These are phyloP conservation scores for Epichloe sp. DNA, from an alignment of 2,329 filamentous ascomycete species.

Conservation along the genomic window DNA sequence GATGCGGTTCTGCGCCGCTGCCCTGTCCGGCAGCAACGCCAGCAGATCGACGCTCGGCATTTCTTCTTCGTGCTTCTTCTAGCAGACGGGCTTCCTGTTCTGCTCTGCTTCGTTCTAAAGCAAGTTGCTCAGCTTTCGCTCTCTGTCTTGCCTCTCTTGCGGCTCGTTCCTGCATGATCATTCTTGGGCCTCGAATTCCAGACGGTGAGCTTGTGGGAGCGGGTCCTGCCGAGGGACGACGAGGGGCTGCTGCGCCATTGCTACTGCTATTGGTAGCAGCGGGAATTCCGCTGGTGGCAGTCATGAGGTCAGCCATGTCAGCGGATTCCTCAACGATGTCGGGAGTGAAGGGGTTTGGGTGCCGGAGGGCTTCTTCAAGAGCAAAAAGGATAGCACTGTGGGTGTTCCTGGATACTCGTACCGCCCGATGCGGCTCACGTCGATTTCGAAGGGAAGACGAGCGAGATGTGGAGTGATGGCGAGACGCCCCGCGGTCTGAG, in stretches of 20 bases:
- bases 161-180: slow-evolving; percentile 80
- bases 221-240: slow-evolving; percentile 33
- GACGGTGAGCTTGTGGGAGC: slow-evolving; percentile 41
- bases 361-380: slow-evolving; percentile 78
- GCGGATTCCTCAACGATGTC: slow-evolving; percentile 81
- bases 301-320: slow-evolving; percentile 72
- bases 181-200: slow-evolving; percentile 69
- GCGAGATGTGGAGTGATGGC: slow-evolving; percentile 12
- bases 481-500: slow-evolving; percentile 14
- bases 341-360: slow-evolving; percentile 69
- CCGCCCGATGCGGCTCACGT: slow-evolving; percentile 31
- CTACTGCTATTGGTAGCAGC: slow-evolving; percentile 34
- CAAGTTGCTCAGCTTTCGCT: slow-evolving; percentile 49
- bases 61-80: slow-evolving; percentile 42
- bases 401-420: slow-evolving; percentile 68
- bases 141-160: slow-evolving; percentile 61
- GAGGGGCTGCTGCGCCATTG: slow-evolving; percentile 32
- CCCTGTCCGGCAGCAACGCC: slow-evolving; percentile 28
- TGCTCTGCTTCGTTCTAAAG: slow-evolving; percentile 40
- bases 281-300: slow-evolving; percentile 43
- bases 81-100: slow-evolving; percentile 42
- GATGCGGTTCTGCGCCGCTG: slow-evolving; percentile 17
- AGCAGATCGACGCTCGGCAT: slow-evolving; percentile 48
- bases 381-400: slow-evolving; percentile 91
- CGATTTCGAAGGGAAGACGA: slow-evolving; percentile 19